Conservation (phyloP, 208 protist genomes). For the Wallacemonas sp. region DNA sequence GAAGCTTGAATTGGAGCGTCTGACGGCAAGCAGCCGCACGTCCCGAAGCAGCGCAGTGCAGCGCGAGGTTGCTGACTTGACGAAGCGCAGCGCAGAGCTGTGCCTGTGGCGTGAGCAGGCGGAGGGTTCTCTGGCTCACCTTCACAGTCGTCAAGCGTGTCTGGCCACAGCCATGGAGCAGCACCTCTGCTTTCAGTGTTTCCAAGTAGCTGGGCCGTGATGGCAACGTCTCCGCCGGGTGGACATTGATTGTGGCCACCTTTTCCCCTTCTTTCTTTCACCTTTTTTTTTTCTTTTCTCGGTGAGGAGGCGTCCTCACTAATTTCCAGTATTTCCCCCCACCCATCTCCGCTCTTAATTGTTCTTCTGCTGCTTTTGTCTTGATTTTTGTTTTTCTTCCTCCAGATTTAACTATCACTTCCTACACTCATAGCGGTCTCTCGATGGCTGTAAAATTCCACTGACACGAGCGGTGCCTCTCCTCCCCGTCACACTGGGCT, state of each 20-base stretch:
- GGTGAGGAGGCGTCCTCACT: background rate
- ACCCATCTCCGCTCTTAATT: too few species aligned
- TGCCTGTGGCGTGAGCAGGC: conserved; percentile 32
- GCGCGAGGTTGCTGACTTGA: conserved; percentile 45
- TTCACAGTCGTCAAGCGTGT: background rate
- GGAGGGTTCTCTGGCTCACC: conserved; percentile 14
- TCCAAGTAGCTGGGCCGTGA: background rate
- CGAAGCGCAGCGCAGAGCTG: conserved; percentile 29
- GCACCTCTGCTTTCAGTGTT: background rate
- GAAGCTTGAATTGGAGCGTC: conserved; percentile 18
- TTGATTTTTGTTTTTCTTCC: background rate
- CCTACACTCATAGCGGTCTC: too few species aligned
- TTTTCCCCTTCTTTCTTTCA: too few species aligned
- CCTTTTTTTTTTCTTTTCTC: background rate
- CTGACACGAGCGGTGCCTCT: too few species aligned
- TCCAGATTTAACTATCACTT: background rate
- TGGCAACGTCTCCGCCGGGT: too few species aligned
- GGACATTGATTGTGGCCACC: too few species aligned
- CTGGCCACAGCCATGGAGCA: background rate
- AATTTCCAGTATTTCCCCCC: too few species aligned
- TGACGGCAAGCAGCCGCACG: conserved; percentile 12
- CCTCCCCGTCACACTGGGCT: too few species aligned
- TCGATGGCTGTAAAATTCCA: too few species aligned
- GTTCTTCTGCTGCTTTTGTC: background rate
- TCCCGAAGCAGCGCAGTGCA: conserved; percentile 29